Base-by-base conservation (phyloP, 306 rosid species). In the Astragalus glycyphyllos region DNA sequence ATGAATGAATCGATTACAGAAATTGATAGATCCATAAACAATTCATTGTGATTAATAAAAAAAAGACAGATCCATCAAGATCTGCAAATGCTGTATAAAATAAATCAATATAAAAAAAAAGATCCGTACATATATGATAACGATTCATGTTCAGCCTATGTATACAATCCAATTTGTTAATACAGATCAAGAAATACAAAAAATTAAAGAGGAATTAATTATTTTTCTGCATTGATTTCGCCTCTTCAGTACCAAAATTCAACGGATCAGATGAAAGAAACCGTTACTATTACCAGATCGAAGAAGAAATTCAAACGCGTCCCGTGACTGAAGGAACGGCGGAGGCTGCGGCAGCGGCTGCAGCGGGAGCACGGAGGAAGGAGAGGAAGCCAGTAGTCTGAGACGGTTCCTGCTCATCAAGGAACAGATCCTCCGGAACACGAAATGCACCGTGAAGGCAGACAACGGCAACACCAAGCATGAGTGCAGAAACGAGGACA, bases 361-460 rank as follows among this genome's bases (percentile, higher is more conserved):
- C 90, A 20, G 95, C 90, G 5, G 89, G 88, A 16, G 80, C 75
- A 17, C 89, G 80, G 58, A 89, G 78, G 84, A 91, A 73, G 2
- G 96, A 80, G 5, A 89, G 80, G 78, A 91, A 91, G 0, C 92
- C 89, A 1, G 87, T 81, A 32, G 89, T 7, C 45, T 85, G 82
- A 4, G 81, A 40, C 5, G 5, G 16, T 0, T 87, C 97, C 65
- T 83, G 95, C 11, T 87, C 89, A 9, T 94, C 99, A 29, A 94
- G 77, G 83, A 94, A 94, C 4, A 94, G 96, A 71, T 94, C 99
- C 45, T 94, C 99, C 0, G 99, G 99, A 6, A 74, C 82, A 81
- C 99, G 85, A 53, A 91, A 77, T 0, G 99, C 95, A 11, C 96
- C 99, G 70, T 94, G 99, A 17, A 77, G 79, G 55, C 86, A 85